Conservation (phyloP, 345 rosid species). For the Turritis glabra region DNA sequence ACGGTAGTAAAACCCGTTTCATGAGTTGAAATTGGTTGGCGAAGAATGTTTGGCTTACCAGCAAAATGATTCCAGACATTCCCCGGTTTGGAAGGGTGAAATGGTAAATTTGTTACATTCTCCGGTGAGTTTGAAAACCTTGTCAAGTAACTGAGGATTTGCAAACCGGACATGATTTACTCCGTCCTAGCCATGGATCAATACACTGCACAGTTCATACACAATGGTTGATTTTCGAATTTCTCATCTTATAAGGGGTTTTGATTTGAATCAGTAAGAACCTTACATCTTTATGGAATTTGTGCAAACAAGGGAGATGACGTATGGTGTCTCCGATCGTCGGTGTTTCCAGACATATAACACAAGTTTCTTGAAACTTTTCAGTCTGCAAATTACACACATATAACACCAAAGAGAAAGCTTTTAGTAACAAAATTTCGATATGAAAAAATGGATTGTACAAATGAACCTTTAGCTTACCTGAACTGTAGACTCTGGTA, state of each 20-base stretch:
- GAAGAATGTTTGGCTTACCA: background rate
- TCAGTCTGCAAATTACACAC: slow-evolving; percentile 50
- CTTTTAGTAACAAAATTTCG: background rate
- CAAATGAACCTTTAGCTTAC: slow-evolving; percentile 33
- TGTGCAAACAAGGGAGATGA: slow-evolving; percentile 97
- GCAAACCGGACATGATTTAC: slow-evolving; percentile 85
- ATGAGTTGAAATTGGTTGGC: background rate
- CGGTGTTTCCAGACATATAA: slow-evolving; percentile 83
- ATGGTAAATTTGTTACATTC: background rate
- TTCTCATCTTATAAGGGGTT: background rate
- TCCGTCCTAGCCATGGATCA: slow-evolving; percentile 90
- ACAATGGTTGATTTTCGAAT: background rate
- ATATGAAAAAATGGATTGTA: background rate
- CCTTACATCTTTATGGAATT: slow-evolving; percentile 89
- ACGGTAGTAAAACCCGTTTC: background rate
- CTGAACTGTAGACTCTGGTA: slow-evolving; percentile 79
- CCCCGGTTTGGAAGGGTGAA: slow-evolving; percentile 9
- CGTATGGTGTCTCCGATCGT: slow-evolving; percentile 75
- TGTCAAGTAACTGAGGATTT: slow-evolving; percentile 67
- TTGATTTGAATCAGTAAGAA: slow-evolving; percentile 9
- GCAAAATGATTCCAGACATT: background rate
- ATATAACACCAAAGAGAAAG: slow-evolving; percentile 17
- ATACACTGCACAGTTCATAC: slow-evolving; percentile 65
- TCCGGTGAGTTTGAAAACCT: background rate
- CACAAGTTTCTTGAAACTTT: slow-evolving; percentile 70